These are phyloP conservation scores for Euphrasia confusa DNA, from an alignment of 257 asterid species.

Conservation along the genomic window DNA sequence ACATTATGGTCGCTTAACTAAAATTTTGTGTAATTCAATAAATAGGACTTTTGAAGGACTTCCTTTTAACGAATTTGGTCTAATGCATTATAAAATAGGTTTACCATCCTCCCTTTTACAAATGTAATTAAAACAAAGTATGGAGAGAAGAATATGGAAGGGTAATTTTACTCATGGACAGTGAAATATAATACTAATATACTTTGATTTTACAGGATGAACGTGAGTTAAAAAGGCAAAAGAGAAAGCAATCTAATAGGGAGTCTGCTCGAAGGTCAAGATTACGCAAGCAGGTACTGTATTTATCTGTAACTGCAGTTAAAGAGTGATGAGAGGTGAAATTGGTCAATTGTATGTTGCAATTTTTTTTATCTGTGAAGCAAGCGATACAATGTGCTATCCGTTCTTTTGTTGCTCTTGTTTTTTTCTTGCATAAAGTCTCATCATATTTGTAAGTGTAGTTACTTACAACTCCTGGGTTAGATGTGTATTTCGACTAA, in stretches of 20 bases:
- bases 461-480: no score
- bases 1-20: not conserved
- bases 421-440: not conserved
- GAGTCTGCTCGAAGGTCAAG: conserved; percentile 99
- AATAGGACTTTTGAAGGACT: not conserved
- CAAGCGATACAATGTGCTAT: no score
- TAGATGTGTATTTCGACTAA: not conserved
- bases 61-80: not conserved
- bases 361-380: not conserved
- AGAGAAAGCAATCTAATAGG: conserved; percentile 92
- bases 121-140: not conserved
- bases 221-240: conserved; percentile 87
- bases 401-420: not conserved
- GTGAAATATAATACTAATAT: conserved; percentile 1
- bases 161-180: conserved; percentile 3
- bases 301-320: not conserved
- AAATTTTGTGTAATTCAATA: not conserved
- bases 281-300: conserved; percentile 81
- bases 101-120: not conserved
- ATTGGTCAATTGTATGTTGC: not conserved
- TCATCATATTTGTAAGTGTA: not conserved
- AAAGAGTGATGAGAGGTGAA: not conserved
- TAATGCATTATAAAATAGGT: conserved; percentile 1
- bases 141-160: not conserved
- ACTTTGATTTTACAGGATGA: conserved; percentile 56